Evolutionary conservation across 345 rosid genomes (phyloP), one percentile per base, ranked within the genome.

Genomic region (Lagerstroemia speciosa): DNA sequence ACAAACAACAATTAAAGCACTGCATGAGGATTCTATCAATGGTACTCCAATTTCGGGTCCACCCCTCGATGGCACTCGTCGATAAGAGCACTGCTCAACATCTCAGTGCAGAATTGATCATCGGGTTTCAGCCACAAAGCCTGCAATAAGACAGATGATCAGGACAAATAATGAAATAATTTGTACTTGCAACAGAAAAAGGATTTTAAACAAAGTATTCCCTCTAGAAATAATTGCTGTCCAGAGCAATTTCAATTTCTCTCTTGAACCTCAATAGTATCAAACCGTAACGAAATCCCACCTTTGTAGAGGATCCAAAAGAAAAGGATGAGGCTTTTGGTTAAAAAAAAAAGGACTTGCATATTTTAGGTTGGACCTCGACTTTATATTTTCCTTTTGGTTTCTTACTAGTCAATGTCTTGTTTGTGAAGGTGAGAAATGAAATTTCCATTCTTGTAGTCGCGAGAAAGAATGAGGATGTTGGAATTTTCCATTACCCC

Each of bases 21-120:
- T 26, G 64, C 26, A 46, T 16, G 2, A 26, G 52, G 32, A 27
- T 36, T 60, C 36, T 32, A 62, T 83, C 69, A 81, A 58, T 71
- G 72, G 38, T 82, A 83, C 69, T 83, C 89, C 30, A 80, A 71
- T 73, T 88, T 75, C 31, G 84, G 71, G 79, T 89, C 90, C 8
- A 78, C 72, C 60, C 90, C 95, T 22, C 26, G 74, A 61, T 72
- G 93, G 67, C 88, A 80, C 76, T 91, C 99, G 61, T 91, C 90
- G 27, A 68, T 64, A 8, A 91, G 92, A 48, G 98, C 96, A 76
- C 81, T 68, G 62, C 81, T 87, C 71, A 94, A 79, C 99, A 94
- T 91, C 65, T 94, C 96, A 0, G 85, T 78, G 85, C 97, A 91
- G 75, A 91, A 94, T 40, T 86, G 85, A 77, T 91, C 98, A 53